Base-by-base conservation (phyloP, 495 filamentous ascomycete genomes). In the Penicillium flavigenum region DNA sequence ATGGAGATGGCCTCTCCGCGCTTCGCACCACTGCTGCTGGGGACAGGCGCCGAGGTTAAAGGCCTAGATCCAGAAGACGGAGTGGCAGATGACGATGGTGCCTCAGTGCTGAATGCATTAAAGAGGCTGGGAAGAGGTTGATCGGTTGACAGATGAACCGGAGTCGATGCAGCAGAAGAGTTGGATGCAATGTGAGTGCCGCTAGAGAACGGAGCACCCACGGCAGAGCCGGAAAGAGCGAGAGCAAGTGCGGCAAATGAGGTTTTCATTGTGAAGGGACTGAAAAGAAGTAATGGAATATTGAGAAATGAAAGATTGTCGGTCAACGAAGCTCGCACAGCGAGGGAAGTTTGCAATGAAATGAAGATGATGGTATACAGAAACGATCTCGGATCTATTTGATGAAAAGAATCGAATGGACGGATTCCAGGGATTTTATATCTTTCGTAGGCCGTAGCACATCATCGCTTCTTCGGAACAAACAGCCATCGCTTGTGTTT, bases 401-500 rank as follows among this genome's bases (percentile, higher is more conserved):
- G 54, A 63, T 61, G 55, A 59, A 44, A 26, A 47, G 20, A 24
- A 41, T 10, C 3, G 31, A 31, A 46, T 19, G 1, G 48, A 36
- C 5, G 43, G 52, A 42, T n/a, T 24, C n/a, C 31, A 47, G 58
- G 48, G 50, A 22, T 49, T 60, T 63, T 64, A 67, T 64, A 64
- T 53, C 53, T 56, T 29, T 47, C 16, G 26, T 14, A 22, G 7
- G 24, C 12, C 16, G 38, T 20, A 39, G 24, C 36, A 44, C 9
- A 29, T 4, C 22, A 29, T 41, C 36, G 9, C 44, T 16, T 27
- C 14, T 43, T 12, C 26, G 7, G 7, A 29, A 24, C 8, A 14
- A 10, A n/a, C 17, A 11, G 9, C 26, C 19, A 31, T 12, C 57
- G 38, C 19, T 51, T 38, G 32, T 9, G 24, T 53, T 26, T 8